phyloP scores from a whole-genome alignment of 1,284 basidiomycete genomes.

The Naganishia liquefaciens region DNA sequence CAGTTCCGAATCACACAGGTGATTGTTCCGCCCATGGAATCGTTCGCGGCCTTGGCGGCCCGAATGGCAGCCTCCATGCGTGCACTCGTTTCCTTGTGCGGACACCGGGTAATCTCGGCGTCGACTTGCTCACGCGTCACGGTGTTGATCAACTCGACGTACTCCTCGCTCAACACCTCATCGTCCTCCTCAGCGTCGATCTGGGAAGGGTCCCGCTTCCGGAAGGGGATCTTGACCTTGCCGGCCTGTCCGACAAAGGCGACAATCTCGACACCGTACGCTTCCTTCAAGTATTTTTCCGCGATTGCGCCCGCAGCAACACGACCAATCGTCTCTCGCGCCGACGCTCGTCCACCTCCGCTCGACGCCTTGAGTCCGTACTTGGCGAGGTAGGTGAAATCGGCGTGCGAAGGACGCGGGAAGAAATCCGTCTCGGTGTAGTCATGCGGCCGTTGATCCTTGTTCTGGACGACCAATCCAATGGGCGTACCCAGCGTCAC shows the following conservation, averaged over 20 bases:
- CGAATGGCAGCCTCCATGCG: conserved; percentile 90
- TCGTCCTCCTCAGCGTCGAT: conserved; percentile 68
- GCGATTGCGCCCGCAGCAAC: conserved; percentile 98
- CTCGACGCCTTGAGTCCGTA: conserved; percentile 97
- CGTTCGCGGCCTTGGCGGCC: conserved; percentile 82
- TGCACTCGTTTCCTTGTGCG: conserved; percentile 81
- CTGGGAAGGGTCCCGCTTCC: conserved; percentile 53
- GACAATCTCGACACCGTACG: conserved; percentile 29
- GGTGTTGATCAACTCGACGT: conserved; percentile 73
- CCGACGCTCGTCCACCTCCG: conserved; percentile 90
- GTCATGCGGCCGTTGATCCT: conserved; percentile 97
- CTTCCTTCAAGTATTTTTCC: conserved; percentile 81
- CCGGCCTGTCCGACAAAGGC: conserved; percentile 70
- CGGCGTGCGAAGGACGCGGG: conserved; percentile 95
- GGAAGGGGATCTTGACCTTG: conserved; percentile 71
- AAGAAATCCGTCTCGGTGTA: conserved; percentile 98
- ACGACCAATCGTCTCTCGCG: conserved; percentile 94
- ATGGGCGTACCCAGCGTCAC: conserved; percentile 97
- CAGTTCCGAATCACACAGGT: conserved; percentile 92
- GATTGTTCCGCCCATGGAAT: conserved; percentile 96
- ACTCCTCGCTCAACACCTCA: conserved; percentile 81
- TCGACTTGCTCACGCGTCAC: conserved; percentile 89
- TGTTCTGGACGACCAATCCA: conserved; percentile 91
- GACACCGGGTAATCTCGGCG: conserved; percentile 83
- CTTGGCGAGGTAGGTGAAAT: conserved; percentile 97